phyloP scores from a whole-genome alignment of 2,329 filamentous ascomycete species.

The Colletotrichum musicola region DNA sequence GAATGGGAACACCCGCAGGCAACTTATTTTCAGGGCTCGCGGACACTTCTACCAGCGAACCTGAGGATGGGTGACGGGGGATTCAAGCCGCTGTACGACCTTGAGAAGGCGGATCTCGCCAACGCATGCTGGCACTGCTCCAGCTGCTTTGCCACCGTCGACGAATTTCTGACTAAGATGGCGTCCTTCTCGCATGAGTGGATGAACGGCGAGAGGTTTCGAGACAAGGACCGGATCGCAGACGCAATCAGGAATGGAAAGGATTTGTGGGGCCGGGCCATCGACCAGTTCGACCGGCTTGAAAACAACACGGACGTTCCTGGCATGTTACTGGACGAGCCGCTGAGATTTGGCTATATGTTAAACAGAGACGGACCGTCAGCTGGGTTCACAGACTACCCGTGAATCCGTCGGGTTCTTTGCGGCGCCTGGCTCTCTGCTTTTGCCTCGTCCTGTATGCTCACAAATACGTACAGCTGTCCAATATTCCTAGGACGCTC shows the following conservation, averaged over 20 bases:
- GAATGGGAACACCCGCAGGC: conserved; percentile 72
- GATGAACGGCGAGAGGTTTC: conserved; percentile 64
- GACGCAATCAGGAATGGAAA: conserved; percentile 63
- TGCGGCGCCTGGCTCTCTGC: no score
- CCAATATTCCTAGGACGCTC: no score
- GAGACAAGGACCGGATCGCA: conserved; percentile 62
- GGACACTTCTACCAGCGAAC: conserved; percentile 66
- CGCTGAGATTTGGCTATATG: conserved; percentile 59
- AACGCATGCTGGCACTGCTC: conserved; percentile 73
- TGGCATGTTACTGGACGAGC: conserved; percentile 55
- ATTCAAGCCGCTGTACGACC: conserved; percentile 30
- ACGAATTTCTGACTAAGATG: conserved; percentile 68
- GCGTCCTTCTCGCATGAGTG: conserved; percentile 57
- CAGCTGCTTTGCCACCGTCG: conserved; percentile 69
- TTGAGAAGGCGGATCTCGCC: conserved; percentile 49
- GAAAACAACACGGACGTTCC: conserved; percentile 67
- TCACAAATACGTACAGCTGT: no score
- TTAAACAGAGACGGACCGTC: conserved; percentile 58
- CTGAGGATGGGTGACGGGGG: conserved; percentile 57
- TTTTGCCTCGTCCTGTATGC: no score
- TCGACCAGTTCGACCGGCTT: conserved; percentile 61
- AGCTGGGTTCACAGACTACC: conserved; percentile 63
- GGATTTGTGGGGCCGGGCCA: conserved; percentile 66
- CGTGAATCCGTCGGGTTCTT: conserved; percentile 28
- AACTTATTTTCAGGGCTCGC: conserved; percentile 60